Evolutionary conservation across 2,329 filamentous ascomycete species (phyloP), one percentile per base, ranked within the genome.

Genomic region (Purpureocillium takamizusanense): DNA sequence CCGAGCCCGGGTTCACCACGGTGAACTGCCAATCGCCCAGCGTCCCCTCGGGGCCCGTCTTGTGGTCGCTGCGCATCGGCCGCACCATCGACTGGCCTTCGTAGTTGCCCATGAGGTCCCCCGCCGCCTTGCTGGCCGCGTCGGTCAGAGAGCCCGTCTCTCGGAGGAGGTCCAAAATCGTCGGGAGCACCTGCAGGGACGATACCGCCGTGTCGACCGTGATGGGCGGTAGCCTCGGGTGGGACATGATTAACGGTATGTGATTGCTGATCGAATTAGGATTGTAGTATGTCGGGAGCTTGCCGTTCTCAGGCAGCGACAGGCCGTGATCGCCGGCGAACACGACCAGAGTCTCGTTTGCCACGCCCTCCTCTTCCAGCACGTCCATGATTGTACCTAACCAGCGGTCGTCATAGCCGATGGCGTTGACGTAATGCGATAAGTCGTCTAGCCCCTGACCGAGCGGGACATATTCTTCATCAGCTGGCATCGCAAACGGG

Each of bases 11-110:
- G 16, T 60, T 61, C 2, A 53, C 50, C 7, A 59, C 51, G 3
- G 54, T 56, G 17, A 58, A 59, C 14, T 60, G 56, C 57, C 57
- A 61, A 31, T 55, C 45, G 4, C 51, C 54, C 7, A 13, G 27
- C 35, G 6, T 14, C 11, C 7, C 27, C 16, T 27, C 6, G 13
- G 51, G 44, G 3, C 51, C 46, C 1, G 42, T 42, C 23, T 36
- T 42, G 11, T 46, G 48, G 2, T 32, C 28, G 1, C 41, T 49
- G 35, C 46, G 48, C 15, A 54, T 47, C 0, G 53, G 50, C 7
- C 58, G 56, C 29, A 61, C 53, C 8, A 61, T 47, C 4, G 56
- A 60, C 33, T 60, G 55, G 3, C 58, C 58, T 34, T 61, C 58
- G 33, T 60, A 61, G 38, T 59, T 57, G 15, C 51, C 42, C 3